Evolutionary conservation across 176 grass and related monocot species (phyloP), one percentile per base, ranked within the genome.

Genomic region (Phragmites australis): DNA sequence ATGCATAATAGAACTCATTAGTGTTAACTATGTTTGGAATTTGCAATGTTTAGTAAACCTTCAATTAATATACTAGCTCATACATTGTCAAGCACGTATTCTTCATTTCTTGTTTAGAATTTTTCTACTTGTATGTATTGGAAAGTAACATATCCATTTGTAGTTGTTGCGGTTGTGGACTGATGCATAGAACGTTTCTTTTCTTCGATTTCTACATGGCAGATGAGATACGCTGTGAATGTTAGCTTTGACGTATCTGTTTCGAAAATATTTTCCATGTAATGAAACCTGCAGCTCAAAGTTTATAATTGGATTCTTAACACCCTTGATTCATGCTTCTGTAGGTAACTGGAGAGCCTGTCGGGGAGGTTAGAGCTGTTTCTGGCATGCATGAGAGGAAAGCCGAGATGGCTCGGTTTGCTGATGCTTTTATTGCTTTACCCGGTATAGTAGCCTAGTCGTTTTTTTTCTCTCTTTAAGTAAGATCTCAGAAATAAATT

Each of bases 371-470:
- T 68, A 86, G 85, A 86, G 78, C 90, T 73, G 97, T 99, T 49
- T 90, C 93, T 19, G 87, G 89, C 23, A 93, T 95, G 97, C 97
- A 99, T 1, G 97, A 95, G 76, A 95, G 93, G 50, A 99, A 99
- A 61, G 97, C 97, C 0, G 97, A 93, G 46, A 99, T 95, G 90
- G 93, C 93, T 31, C 93, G 97, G 29, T 82, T 82, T 49, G 97
- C 97, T 14, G 97, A 99, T 88, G 97, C 93, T 55, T 99, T 99
- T 88, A 90, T 99, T 68, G 97, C 97, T 23, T 79, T 99, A 45
- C 97, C 97, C 3, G 97, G 97, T 99, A 80, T 50, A 55, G 1
- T 3, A 1, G 6, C 37, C 41, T 32, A 51, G 40, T 27, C 34
- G 5, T 1, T 30, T 79, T 21, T 9, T 32, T 1, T 30, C 74